phyloP scores from a whole-genome alignment of 164 flowering plant genomes.

The Tetrastigma voinierianum region DNA sequence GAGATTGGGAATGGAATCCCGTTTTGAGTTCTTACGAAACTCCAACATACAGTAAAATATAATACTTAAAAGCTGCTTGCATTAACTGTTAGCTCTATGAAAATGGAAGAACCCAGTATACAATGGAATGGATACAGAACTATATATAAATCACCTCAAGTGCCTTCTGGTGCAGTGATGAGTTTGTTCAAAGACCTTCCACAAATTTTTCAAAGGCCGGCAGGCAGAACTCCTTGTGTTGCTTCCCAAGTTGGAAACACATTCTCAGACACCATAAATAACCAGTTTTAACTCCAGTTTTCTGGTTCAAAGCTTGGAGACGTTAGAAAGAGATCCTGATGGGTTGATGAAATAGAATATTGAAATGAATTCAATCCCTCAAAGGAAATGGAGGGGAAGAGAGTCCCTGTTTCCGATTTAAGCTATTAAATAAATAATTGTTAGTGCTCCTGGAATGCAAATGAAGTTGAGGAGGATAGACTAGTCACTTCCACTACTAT shows the following conservation, averaged over 20 bases:
- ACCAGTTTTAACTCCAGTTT: constrained; percentile 16
- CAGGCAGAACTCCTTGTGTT: constrained; percentile 1
- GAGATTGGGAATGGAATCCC: constrained; percentile 6
- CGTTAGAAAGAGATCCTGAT: constrained; percentile 4
- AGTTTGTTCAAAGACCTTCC: constrained; percentile 12
- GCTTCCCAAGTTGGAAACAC: constrained; percentile 17
- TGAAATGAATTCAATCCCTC: constrained; percentile 17
- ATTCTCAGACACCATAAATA: background rate
- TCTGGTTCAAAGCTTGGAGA: constrained; percentile 15
- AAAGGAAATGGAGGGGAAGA: constrained; percentile 8
- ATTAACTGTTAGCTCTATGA: constrained; percentile 22
- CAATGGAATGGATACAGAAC: constrained; percentile 16
- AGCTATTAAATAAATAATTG: constrained; percentile 27
- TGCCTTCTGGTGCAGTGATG: constrained; percentile 8
- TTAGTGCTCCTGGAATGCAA: constrained; percentile 28
- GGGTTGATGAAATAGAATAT: constrained; percentile 13
- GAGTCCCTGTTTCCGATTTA: constrained; percentile 16
- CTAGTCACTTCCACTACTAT: constrained; percentile 70
- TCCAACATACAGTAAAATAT: constrained; percentile 13
- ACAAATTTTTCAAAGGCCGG: constrained; percentile 11
- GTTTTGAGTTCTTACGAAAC: constrained; percentile 4
- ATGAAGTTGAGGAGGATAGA: constrained; percentile 9
- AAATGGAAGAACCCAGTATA: constrained; percentile 16
- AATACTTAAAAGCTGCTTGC: constrained; percentile 21
- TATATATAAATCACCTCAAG: constrained; percentile 19